phyloP scores from a whole-genome alignment of 768 basidiomycete species.

The Suillus discolor region DNA sequence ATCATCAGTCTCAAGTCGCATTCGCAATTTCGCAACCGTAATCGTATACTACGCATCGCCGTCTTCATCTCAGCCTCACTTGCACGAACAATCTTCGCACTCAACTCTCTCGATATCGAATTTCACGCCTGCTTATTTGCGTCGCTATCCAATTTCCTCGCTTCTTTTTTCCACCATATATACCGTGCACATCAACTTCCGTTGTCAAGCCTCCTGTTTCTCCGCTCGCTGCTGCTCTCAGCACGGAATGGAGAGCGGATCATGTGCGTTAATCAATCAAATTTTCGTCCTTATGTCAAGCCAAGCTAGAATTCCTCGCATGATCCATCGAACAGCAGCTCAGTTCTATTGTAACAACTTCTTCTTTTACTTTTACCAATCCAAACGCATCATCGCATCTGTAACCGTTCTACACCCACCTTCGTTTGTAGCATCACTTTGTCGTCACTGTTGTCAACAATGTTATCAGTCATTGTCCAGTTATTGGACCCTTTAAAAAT shows the following conservation, averaged over 20 bases:
- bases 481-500: neutral
- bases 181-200: constrained; percentile 10
- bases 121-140: constrained; percentile 9
- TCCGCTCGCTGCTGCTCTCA: constrained; percentile 17
- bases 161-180: constrained; percentile 9
- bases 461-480: constrained; percentile 2
- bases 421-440: constrained; percentile 28
- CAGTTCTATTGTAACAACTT: constrained; percentile 25
- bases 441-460: constrained; percentile 4
- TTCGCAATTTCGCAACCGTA: constrained; percentile 23
- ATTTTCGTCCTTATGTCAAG: constrained; percentile 11
- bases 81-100: constrained; percentile 37
- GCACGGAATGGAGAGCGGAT: constrained; percentile 22
- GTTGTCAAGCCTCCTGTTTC: constrained; percentile 20
- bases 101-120: constrained; percentile 25
- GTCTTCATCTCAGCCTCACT: constrained; percentile 24
- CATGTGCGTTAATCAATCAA: constrained; percentile 25
- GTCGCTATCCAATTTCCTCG: constrained; percentile 3
- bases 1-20: constrained; percentile 23
- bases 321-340: constrained; percentile 20
- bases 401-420: constrained; percentile 25
- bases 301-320: constrained; percentile 26
- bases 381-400: constrained; percentile 25
- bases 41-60: constrained; percentile 25
- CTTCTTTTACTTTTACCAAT: constrained; percentile 21